Percentiles rank a stretch among this genome's conserved stretches.
Conservation (phyloP, 2,329 filamentous ascomycete species). For the Paecilomyces formosus region DNA sequence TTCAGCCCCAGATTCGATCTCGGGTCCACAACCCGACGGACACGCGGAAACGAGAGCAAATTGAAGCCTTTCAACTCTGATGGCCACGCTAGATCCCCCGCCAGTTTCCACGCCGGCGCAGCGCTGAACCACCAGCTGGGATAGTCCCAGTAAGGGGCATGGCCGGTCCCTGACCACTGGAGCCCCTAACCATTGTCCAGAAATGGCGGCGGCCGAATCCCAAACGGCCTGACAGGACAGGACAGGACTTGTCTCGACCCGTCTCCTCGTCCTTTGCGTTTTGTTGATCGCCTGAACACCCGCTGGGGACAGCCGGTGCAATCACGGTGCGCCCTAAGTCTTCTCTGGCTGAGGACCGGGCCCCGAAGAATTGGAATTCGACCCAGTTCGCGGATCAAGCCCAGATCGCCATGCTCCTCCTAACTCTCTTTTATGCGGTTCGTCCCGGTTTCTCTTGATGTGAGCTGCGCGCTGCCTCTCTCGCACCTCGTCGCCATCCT, state of each 20-base stretch:
- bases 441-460: not conserved
- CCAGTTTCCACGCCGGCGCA: not conserved
- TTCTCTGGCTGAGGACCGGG: not conserved
- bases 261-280: not conserved
- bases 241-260: not conserved
- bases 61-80: not conserved
- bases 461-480: not conserved
- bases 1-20: conserved; percentile 1
- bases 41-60: not conserved
- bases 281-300: not conserved
- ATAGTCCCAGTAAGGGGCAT: not conserved
- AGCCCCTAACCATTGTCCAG: not conserved
- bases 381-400: not conserved
- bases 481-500: not conserved
- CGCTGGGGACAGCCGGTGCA: not conserved
- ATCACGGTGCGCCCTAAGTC: not conserved
- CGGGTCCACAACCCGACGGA: not conserved
- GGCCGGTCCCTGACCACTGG: not conserved
- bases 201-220: not conserved
- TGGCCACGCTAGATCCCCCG: not conserved
- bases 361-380: not conserved
- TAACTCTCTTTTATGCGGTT: not conserved
- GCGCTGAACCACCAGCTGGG: not conserved
- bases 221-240: not conserved
- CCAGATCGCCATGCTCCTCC: not conserved